Base-by-base conservation (phyloP, 306 rosid genomes). In the Luffa aegyptiaca region DNA sequence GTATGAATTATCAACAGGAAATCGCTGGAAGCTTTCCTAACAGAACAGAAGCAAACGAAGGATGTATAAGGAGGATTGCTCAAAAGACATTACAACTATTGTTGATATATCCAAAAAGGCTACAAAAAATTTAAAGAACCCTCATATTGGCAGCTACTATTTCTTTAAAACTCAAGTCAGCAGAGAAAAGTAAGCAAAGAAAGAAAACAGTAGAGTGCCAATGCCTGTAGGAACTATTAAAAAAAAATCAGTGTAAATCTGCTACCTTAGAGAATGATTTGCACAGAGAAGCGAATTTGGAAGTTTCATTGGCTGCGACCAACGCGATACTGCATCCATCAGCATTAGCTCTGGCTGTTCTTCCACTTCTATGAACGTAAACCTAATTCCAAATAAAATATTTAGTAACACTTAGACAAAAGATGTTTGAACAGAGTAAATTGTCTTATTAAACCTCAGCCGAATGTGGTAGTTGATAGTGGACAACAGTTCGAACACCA, bases 391-490 rank as follows among this genome's bases (percentile, higher is more conserved):
- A 85, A 74, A 59, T 44, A 45, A 37, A 76, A 79, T 36, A 82
- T 80, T 79, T 56, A 48, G 84, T 55, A 26, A 35, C 58, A 62
- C 46, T 8, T 49, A 35, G 20, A 37, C 39, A 61, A 52, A 56
- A 73, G 5, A 36, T 76, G 46, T 26, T 64, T 18, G 68, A 68
- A 72, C 55, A 83, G 37, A 81, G 18, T 64, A 73, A 21, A 62
- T 69, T 31, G 80, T 75, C 75, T 72, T 12, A 74, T 90, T 78
- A 75, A 75, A 91, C 99, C 79, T 93, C 99, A 21, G 97, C 97
- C 26, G 97, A 91, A 90, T 95, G 99, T 64, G 99, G 99, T 83
- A 95, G 97, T 86, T 95, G 99, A 84, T 95, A 95, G 90, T 95
- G 99, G 84, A 95, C 87, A 91, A 95, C 94, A 74, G 97, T 91